A percentile compares a stretch with the other conserved stretches of the same genome.
Evolutionary conservation across 2,329 filamentous ascomycete species (phyloP).

Genomic region (Alternaria novae-zelandiae): DNA sequence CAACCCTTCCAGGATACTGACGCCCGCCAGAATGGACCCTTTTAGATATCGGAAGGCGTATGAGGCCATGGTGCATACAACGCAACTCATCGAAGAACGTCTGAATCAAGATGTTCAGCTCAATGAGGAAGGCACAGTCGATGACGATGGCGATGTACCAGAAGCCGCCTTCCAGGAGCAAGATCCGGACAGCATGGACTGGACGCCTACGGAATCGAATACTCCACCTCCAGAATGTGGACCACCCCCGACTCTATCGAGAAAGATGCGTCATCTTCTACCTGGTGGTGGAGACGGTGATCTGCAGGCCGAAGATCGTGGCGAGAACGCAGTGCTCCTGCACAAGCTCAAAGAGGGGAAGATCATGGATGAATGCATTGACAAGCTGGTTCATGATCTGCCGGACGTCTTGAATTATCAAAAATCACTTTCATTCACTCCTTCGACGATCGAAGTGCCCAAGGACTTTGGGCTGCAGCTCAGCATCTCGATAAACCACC

Average conservation of each 20-base stretch:
- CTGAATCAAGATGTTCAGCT: constrained; percentile 28
- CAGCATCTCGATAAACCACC: constrained; percentile 49
- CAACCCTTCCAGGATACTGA: constrained; percentile 18
- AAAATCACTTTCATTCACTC: constrained; percentile 42
- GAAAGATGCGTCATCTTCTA: constrained; percentile 40
- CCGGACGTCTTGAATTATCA: constrained; percentile 46
- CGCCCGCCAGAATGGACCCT: constrained; percentile 43
- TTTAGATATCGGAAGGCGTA: constrained; percentile 47
- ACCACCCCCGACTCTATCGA: constrained; percentile 36
- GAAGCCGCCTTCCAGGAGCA: constrained; percentile 29
- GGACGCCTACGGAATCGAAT: constrained; percentile 42
- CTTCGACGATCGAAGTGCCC: constrained; percentile 48
- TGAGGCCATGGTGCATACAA: constrained; percentile 46
- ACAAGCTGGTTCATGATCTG: constrained; percentile 44
- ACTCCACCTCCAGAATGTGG: constrained; percentile 40
- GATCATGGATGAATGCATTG: constrained; percentile 47
- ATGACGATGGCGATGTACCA: constrained; percentile 12
- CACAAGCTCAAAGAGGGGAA: constrained; percentile 46
- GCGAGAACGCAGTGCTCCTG: constrained; percentile 38
- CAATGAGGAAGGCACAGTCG: constrained; percentile 8
- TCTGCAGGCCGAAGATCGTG: constrained; percentile 25
- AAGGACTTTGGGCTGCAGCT: constrained; percentile 47
- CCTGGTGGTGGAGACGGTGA: constrained; percentile 35
- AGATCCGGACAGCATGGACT: constrained; percentile 48
- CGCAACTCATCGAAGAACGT: constrained; percentile 41